Evolutionary conservation across 768 basidiomycete genomes (phyloP).

Genomic region (Artomyces pyxidatus): DNA sequence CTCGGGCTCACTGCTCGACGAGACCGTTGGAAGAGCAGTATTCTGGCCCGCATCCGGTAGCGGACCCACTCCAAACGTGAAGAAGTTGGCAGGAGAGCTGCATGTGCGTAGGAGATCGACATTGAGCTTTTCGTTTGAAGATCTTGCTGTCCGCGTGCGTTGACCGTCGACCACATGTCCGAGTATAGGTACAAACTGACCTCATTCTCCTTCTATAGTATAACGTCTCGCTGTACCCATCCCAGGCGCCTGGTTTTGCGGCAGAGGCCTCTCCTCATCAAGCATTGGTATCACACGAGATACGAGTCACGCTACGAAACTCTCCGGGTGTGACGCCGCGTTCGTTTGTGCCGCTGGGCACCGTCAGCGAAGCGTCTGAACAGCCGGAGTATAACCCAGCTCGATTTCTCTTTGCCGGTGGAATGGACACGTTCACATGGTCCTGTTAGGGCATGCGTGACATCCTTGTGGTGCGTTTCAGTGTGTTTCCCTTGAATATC

Average conservation of each 20-base stretch:
- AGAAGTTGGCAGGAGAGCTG: slow-evolving; percentile 43
- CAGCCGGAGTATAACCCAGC: too few species aligned
- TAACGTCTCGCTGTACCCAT: slow-evolving; percentile 33
- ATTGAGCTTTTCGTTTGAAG: slow-evolving; percentile 35
- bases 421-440: too few species aligned
- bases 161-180: not conserved
- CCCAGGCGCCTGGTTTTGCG: slow-evolving; percentile 36
- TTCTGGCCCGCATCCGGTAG: slow-evolving; percentile 40
- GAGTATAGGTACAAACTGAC: not conserved
- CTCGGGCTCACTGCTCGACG: slow-evolving; percentile 40
- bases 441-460: too few species aligned
- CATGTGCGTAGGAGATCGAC: slow-evolving; percentile 37
- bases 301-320: slow-evolving; percentile 33
- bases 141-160: slow-evolving; percentile 41
- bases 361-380: too few species aligned
- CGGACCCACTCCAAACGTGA: slow-evolving; percentile 22
- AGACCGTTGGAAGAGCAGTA: slow-evolving; percentile 33
- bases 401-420: too few species aligned
- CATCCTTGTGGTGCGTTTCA: too few species aligned
- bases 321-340: slow-evolving; percentile 31
- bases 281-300: slow-evolving; percentile 31
- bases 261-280: slow-evolving; percentile 16
- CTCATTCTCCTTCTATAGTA: slow-evolving; percentile 28
- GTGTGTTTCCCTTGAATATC: too few species aligned
- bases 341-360: slow-evolving; percentile 49